phyloP scores from a whole-genome alignment of 805 yeast species.

The Starmerella riodocensis region DNA sequence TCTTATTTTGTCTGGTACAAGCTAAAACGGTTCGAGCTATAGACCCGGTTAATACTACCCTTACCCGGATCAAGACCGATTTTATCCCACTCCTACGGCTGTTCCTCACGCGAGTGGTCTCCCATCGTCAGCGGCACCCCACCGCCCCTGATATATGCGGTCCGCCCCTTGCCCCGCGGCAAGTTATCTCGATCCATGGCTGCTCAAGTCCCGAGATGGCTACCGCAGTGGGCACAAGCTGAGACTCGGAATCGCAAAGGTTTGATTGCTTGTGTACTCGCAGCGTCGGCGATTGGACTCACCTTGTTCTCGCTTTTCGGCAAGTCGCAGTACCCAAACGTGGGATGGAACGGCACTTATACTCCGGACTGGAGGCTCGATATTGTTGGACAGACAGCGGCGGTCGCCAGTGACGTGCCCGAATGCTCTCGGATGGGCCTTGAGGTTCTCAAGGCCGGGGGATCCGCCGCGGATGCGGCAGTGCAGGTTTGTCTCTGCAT shows the following conservation, averaged over 20 bases:
- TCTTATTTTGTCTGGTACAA: too few relatives aligned
- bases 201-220: conserved; percentile 2
- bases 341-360: conserved; percentile 18
- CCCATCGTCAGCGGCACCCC: too few relatives aligned
- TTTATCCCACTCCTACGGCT: too few relatives aligned
- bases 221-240: conserved; percentile 3
- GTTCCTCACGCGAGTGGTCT: too few relatives aligned
- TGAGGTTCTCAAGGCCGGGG: conserved; percentile 38
- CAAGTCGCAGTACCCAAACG: not conserved
- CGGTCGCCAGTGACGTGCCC: conserved; percentile 56
- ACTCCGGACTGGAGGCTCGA: conserved; percentile 15
- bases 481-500: conserved; percentile 79
- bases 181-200: not conserved
- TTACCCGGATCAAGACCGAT: too few relatives aligned
- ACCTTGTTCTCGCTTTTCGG: not conserved
- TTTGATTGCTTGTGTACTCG: not conserved
- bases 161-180: not conserved
- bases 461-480: conserved; percentile 90
- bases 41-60: too few relatives aligned
- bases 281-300: not conserved
- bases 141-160: not conserved
- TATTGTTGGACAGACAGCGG: conserved; percentile 33
- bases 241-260: not conserved
- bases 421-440: conserved; percentile 52
- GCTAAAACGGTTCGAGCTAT: too few relatives aligned